Evolutionary conservation across 2,329 filamentous ascomycete genomes (phyloP).

Genomic region (Ophiognomonia clavigignenti-juglandacearum): DNA sequence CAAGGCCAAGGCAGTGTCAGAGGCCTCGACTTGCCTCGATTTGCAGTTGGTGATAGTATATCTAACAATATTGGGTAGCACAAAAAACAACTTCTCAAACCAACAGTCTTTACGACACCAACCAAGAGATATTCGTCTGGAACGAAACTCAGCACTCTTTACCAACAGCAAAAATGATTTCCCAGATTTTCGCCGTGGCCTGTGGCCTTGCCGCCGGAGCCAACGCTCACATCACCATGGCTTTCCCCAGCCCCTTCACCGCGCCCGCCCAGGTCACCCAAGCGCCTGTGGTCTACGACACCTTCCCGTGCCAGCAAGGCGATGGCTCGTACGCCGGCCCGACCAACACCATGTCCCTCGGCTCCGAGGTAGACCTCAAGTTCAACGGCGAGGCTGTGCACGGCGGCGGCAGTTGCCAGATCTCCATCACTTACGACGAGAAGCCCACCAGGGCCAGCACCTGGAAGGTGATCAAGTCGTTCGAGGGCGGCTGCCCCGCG

Average conservation of each 20-base stretch:
- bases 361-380: conserved; percentile 53
- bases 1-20: neutral
- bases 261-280: conserved; percentile 43
- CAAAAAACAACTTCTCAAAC: too few relatives aligned
- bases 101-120: conserved; percentile 21
- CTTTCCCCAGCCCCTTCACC: conserved; percentile 59
- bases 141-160: conserved; percentile 27
- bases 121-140: conserved; percentile 32
- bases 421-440: conserved; percentile 77
- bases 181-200: conserved; percentile 43
- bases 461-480: conserved; percentile 88
- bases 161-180: conserved; percentile 41
- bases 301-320: conserved; percentile 81
- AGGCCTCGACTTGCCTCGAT: neutral
- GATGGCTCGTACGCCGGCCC: conserved; percentile 26
- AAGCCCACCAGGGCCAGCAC: conserved; percentile 59
- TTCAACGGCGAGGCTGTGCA: conserved; percentile 75
- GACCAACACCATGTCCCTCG: conserved; percentile 44
- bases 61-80: too few relatives aligned
- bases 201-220: conserved; percentile 54
- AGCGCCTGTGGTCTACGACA: conserved; percentile 59
- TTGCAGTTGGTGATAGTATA: too few relatives aligned
- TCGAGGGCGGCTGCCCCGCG: conserved; percentile 79
- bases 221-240: conserved; percentile 74
- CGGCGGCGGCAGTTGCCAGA: conserved; percentile 88